Percentiles rank a stretch among this genome's conserved stretches.
These are phyloP conservation scores for Alloteropsis semialata DNA, from an alignment of 176 grass and related monocot species.

Conservation along the genomic window DNA sequence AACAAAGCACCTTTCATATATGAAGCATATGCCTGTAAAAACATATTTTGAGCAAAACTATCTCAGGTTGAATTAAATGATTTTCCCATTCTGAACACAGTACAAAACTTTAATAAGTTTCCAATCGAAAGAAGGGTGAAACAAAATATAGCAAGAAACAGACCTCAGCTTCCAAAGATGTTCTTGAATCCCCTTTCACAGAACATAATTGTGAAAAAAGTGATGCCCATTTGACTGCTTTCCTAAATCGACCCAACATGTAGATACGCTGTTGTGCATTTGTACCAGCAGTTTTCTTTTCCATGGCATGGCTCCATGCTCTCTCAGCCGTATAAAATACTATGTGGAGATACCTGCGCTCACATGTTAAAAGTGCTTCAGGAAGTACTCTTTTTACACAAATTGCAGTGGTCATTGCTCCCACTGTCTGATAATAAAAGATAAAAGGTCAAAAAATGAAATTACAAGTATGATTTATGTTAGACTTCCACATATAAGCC, in stretches of 20 bases:
- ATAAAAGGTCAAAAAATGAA: neutral
- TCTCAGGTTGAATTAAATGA: neutral
- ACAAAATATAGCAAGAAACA: constrained; percentile 9
- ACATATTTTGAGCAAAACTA: neutral
- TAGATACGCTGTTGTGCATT: constrained; percentile 80
- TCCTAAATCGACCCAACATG: constrained; percentile 93
- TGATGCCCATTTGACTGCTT: constrained; percentile 90
- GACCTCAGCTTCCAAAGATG: constrained; percentile 95
- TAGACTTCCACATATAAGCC: neutral
- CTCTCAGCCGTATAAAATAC: constrained; percentile 95
- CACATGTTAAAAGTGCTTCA: constrained; percentile 28
- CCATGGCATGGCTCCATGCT: constrained; percentile 99
- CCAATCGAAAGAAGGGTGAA: constrained; percentile 1
- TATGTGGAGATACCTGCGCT: constrained; percentile 78
- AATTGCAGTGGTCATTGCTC: neutral
- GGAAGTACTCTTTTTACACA: neutral
- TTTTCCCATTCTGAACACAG: neutral
- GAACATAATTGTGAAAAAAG: constrained; percentile 88
- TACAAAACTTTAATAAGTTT: neutral
- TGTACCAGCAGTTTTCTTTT: constrained; percentile 91
- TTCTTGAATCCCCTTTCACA: constrained; percentile 91
- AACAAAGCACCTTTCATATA: constrained; percentile 95
- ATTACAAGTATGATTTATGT: neutral
- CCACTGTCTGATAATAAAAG: neutral
- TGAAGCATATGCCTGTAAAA: constrained; percentile 84